Conservation (phyloP, 371 early-diverging fungal species). For the Funneliformis caledonium region DNA sequence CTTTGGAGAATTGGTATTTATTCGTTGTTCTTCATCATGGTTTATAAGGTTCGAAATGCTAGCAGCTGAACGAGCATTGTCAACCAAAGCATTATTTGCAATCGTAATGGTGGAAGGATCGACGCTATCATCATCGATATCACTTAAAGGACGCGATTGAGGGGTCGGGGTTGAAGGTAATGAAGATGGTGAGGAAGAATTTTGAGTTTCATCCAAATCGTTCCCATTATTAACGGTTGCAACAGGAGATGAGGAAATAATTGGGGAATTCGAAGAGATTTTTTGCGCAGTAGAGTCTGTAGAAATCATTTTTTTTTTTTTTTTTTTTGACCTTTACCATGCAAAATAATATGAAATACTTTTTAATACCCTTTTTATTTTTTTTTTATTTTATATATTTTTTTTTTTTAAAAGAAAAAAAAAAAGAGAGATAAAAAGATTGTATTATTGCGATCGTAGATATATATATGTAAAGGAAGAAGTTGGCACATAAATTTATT, state of each 20-base stretch:
- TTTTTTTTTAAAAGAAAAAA: too few relatives aligned
- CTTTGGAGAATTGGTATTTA: not conserved
- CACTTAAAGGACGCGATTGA: not conserved
- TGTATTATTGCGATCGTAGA: too few relatives aligned
- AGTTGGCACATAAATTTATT: too few relatives aligned
- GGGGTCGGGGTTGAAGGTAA: constrained; percentile 16
- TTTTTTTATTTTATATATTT: too few relatives aligned
- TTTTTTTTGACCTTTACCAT: too few relatives aligned
- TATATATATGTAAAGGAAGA: too few relatives aligned
- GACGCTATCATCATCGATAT: not conserved
- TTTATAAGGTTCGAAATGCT: constrained; percentile 41
- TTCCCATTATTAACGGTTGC: not conserved
- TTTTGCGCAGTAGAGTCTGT: constrained; percentile 6
- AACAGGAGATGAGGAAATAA: too few relatives aligned
- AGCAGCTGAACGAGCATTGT: constrained; percentile 25
- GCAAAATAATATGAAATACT: too few relatives aligned
- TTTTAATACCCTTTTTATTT: too few relatives aligned
- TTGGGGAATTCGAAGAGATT: not conserved
- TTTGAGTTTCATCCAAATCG: not conserved
- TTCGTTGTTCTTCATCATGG: constrained; percentile 29
- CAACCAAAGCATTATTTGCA: not conserved
- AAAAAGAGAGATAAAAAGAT: too few relatives aligned
- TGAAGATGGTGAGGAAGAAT: not conserved
- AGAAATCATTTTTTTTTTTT: not conserved
- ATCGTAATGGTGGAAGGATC: not conserved